Conservation (phyloP, 441 rosid genomes). For the Theobroma grandiflorum region DNA sequence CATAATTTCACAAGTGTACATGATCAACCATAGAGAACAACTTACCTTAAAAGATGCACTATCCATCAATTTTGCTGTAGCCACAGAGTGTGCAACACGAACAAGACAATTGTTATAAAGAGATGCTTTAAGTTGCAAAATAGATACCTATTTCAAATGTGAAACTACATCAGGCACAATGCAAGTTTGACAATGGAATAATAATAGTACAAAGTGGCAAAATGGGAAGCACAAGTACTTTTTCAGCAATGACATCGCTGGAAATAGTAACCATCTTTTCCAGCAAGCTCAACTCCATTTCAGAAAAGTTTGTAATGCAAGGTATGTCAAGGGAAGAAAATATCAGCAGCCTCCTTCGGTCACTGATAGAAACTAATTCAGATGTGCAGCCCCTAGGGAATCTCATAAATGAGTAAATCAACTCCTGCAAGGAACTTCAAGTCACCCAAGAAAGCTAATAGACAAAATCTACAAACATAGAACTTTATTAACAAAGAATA, state of each 20-base stretch:
- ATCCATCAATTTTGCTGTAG: conserved; percentile 66
- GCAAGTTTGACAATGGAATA: background rate
- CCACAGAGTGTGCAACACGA: conserved; percentile 68
- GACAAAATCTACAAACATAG: background rate
- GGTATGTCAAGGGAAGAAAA: conserved; percentile 44
- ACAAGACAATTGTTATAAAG: conserved; percentile 66
- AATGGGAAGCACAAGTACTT: conserved; percentile 44
- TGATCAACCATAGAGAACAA: conserved; percentile 19
- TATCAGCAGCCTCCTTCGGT: conserved; percentile 38
- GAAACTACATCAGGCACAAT: conserved; percentile 23
- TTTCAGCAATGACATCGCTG: conserved; percentile 50
- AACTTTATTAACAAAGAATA: conserved; percentile 23
- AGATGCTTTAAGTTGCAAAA: conserved; percentile 63
- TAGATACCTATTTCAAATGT: conserved; percentile 50
- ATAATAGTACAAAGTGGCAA: background rate
- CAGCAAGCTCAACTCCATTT: conserved; percentile 56
- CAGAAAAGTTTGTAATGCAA: conserved; percentile 51
- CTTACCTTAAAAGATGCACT: conserved; percentile 71
- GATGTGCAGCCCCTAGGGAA: conserved; percentile 65
- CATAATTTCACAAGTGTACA: conserved; percentile 12
- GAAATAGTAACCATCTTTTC: conserved; percentile 70
- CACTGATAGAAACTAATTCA: conserved; percentile 42
- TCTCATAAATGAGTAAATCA: conserved; percentile 77
- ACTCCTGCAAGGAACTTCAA: conserved; percentile 60
- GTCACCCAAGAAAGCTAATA: conserved; percentile 35